Evolutionary conservation across 495 filamentous ascomycete species (phyloP).

Genomic region (Sporormia fimetaria): DNA sequence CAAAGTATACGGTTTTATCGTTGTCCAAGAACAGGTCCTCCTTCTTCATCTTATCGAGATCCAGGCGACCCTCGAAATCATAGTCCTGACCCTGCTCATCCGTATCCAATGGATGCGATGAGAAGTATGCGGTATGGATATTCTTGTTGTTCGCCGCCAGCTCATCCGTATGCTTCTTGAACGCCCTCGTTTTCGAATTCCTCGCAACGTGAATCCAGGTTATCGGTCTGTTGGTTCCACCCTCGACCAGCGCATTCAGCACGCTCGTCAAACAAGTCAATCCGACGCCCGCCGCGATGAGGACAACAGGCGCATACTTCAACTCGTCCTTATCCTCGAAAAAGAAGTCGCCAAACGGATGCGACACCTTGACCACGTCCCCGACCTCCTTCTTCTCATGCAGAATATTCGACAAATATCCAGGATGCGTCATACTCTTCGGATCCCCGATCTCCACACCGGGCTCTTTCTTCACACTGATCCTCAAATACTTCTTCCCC

Average conservation of each 20-base stretch:
- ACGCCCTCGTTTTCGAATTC: conserved; percentile 38
- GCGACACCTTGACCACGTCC: conserved; percentile 50
- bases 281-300: conserved; percentile 61
- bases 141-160: conserved; percentile 36
- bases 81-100: conserved; percentile 48
- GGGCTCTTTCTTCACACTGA: conserved; percentile 57
- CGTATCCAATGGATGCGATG: conserved; percentile 26
- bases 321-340: conserved; percentile 34
- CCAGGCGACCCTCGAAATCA: conserved; percentile 43
- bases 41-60: conserved; percentile 42
- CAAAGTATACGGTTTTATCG: conserved; percentile 48
- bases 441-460: conserved; percentile 39
- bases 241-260: conserved; percentile 45
- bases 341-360: conserved; percentile 62
- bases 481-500: conserved; percentile 49
- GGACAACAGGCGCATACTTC: conserved; percentile 45
- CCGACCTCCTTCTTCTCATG: conserved; percentile 50
- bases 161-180: conserved; percentile 40
- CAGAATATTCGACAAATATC: conserved; percentile 59
- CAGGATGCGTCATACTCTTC: conserved; percentile 40
- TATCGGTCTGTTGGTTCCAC: conserved; percentile 38
- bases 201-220: conserved; percentile 54
- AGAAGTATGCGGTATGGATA: conserved; percentile 36
- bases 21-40: conserved; percentile 45
- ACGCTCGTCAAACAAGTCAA: conserved; percentile 58